These are phyloP conservation scores for Cenchrus fungigraminus DNA, from an alignment of 176 grass and related monocot genomes.

Conservation along the genomic window DNA sequence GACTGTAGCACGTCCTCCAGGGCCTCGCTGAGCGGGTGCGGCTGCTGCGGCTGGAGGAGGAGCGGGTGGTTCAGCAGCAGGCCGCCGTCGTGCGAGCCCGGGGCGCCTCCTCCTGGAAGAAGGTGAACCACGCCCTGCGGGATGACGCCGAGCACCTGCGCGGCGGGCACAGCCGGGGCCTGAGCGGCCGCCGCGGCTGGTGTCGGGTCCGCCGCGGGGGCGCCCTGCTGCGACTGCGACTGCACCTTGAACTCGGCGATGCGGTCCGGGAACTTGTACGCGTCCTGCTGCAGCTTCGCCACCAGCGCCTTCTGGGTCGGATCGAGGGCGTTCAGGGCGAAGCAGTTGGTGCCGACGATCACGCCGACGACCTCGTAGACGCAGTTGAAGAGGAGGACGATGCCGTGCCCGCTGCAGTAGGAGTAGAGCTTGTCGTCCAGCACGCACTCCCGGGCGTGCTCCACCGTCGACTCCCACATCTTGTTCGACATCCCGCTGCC, in stretches of 20 bases:
- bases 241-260: conserved; percentile 68
- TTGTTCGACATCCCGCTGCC: conserved; percentile 88
- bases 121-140: conserved; percentile 17
- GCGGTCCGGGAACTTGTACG: conserved; percentile 60
- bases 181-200: conserved; percentile 5
- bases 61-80: conserved; percentile 28
- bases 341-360: conserved; percentile 55
- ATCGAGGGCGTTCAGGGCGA: conserved; percentile 53
- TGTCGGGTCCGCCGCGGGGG: conserved; percentile 19
- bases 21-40: background rate
- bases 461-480: conserved; percentile 81
- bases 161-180: background rate
- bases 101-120: conserved; percentile 23
- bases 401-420: conserved; percentile 58
- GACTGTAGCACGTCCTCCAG: conserved; percentile 59
- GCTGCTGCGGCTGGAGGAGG: background rate
- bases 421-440: conserved; percentile 73
- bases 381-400: conserved; percentile 66
- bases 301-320: conserved; percentile 61
- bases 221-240: conserved; percentile 11
- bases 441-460: conserved; percentile 73
- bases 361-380: conserved; percentile 65
- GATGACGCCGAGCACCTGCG: conserved; percentile 40
- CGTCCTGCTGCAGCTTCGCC: conserved; percentile 72
- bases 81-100: conserved; percentile 9